These are phyloP conservation scores for Capronia epimyces DNA, from an alignment of 2,329 filamentous ascomycete genomes.

Conservation along the genomic window DNA sequence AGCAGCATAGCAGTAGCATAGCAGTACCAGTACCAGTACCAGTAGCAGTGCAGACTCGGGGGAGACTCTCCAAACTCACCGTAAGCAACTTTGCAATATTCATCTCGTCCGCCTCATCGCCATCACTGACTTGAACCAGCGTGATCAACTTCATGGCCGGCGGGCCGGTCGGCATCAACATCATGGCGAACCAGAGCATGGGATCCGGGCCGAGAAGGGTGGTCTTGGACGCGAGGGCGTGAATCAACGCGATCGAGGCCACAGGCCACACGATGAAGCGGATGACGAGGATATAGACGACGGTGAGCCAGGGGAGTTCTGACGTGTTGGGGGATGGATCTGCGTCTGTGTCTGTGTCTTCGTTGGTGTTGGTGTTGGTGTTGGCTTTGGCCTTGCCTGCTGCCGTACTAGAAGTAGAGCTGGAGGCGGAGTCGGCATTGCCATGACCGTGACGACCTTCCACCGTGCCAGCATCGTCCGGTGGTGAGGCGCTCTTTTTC, in stretches of 20 bases:
- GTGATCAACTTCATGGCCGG: conserved; percentile 53
- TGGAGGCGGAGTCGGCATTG: background rate
- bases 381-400: background rate
- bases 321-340: background rate
- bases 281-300: conserved; percentile 50
- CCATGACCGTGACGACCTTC: conserved; percentile 32
- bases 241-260: conserved; percentile 52
- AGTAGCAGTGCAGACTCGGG: too few relatives aligned
- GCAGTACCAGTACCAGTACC: too few relatives aligned
- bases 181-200: conserved; percentile 61
- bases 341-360: too few relatives aligned
- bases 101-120: conserved; percentile 48
- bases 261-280: conserved; percentile 59
- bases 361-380: background rate
- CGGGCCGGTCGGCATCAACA: conserved; percentile 55
- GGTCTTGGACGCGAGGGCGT: conserved; percentile 50
- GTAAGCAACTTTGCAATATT: conserved; percentile 48
- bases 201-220: conserved; percentile 52
- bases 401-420: background rate
- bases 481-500: conserved; percentile 23
- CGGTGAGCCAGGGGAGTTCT: conserved; percentile 42
- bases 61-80: conserved; percentile 11
- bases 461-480: conserved; percentile 31
- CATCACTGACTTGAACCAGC: conserved; percentile 39
- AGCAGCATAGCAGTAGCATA: too few relatives aligned